Base-by-base conservation (phyloP, 2,329 filamentous ascomycete species). In the Sphaerulina vaccinii region DNA sequence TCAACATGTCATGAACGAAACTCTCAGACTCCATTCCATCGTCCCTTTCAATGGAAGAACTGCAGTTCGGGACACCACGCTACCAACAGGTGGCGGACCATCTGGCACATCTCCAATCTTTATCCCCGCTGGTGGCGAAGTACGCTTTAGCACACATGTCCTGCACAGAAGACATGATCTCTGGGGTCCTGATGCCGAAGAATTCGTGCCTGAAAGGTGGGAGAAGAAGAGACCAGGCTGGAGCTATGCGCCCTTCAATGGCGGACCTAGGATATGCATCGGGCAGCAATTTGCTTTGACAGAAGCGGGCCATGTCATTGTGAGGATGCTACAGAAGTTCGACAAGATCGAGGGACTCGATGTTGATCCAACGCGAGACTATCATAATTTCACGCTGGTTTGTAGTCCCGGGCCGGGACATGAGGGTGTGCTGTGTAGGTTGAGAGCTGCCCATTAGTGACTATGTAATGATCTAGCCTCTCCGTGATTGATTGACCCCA, bases 41-140 rank as follows among this genome's bases (percentile, higher is more conserved):
- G 86, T 92, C 1, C 88, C 88, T 1, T 88, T 87, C 74, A 65
- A 52, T 27, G 36, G 35, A 11, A 36, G 50, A 53, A 73, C 83
- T 16, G 79, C 87, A 11, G 78, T 90, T 15, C 78, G 76, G 49
- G 83, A 90, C 71, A 91, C 88, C 3, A 87, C 83, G 0, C 79
- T 93, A 2, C 88, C 88, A 0, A 76, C 75, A 16, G 88, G 77
- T 33, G 78, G 77, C 19, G 78, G 77, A 0, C 65, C 70, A 1
- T 75, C 79, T 50, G 75, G 75, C 36, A 69, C 72, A 2, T 71
- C 76, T 39, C 86, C 86, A 0, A 64, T 92, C 36, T 65, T 64
- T 44, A 56, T 56, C 21, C 45, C 54, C 5, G 47, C 49, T 23
- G 54, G 51, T 11, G 70, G 78, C 84, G 11, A 78, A 90, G 42